Percentiles rank a stretch among this genome's conserved stretches.
Conservation (phyloP, 139 green algal species). For the Chlorella sorokiniana region DNA sequence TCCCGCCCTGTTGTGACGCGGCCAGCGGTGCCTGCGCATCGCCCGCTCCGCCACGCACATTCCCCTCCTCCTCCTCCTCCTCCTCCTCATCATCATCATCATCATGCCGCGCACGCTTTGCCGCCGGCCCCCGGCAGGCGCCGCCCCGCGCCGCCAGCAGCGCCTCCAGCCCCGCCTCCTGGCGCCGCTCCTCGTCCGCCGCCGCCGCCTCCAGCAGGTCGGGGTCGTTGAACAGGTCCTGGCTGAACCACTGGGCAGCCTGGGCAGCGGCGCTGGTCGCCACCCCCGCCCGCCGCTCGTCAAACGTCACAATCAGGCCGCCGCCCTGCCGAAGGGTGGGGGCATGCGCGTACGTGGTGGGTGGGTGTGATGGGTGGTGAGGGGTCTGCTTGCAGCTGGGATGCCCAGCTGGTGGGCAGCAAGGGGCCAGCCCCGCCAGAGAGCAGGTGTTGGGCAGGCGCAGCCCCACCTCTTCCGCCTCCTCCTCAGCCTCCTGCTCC, state of each 20-base stretch:
- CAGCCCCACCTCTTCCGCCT: background rate
- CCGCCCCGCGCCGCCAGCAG: background rate
- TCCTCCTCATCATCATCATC: background rate
- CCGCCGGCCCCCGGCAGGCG: background rate
- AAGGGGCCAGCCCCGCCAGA: background rate
- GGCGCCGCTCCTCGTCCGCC: no score
- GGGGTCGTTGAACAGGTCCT: conserved; percentile 76
- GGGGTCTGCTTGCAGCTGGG: no score
- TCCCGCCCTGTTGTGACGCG: conserved; percentile 1
- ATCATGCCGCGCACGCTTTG: background rate
- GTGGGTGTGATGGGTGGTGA: background rate
- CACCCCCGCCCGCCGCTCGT: conserved; percentile 63
- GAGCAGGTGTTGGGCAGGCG: background rate
- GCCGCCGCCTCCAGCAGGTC: conserved; percentile 40
- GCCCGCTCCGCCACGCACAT: no score
- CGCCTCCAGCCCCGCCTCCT: conserved; percentile 14
- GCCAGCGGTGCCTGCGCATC: background rate
- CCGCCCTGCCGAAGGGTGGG: conserved; percentile 32
- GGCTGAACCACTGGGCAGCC: conserved; percentile 86
- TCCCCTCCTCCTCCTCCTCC: conserved; percentile 2
- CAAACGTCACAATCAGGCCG: conserved; percentile 77
- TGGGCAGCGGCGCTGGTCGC: conserved; percentile 56
- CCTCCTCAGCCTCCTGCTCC: conserved; percentile 33
- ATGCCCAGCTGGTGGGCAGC: background rate
- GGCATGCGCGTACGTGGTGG: background rate